Evolutionary conservation across 2,329 filamentous ascomycete genomes (phyloP), one percentile per base, ranked within the genome.

Genomic region (Aspergillus tubingensis): DNA sequence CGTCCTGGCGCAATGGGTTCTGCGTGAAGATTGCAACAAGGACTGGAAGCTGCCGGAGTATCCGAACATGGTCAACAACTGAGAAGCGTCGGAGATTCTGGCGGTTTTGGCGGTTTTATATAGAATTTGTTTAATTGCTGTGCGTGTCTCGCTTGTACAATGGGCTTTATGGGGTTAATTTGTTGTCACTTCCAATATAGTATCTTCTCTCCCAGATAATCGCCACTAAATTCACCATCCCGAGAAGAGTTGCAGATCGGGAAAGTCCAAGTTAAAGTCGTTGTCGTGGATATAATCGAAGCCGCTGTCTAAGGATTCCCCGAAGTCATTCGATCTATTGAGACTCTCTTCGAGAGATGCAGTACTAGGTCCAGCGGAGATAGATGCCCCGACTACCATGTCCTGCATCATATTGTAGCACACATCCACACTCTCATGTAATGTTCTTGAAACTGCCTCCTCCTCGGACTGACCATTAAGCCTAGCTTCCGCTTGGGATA

Each of bases 31-130:
- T 21, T 36, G 32, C 32, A 67, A 76, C 2, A 70, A 57, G 11
- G 55, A 52, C 8, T 80, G 77, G 78, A 59, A 72, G 13, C 65
- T 81, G 3, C 79, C 79, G 2, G 69, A 74, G 11, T 80, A 79
- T 58, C 11, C 48, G 13, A 38, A 36, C 3, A 49, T 54, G 49
- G 23, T 49, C 25, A 5, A 15, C 5, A 2, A 25, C 5, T 19
- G 19, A 36, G 1, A 7, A 15, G 1, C 3, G 8, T 30, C 27
- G 27, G 27, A 5, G 11, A 6, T 3, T 43, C 15, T 11, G 27
- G n/a, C n/a, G 2, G 7, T 23, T 43, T 25, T 13, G n/a, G n/a
- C 3, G 39, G 8, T 17, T 13, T 7, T 27, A 11, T 5, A 48
- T 54, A 11, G 17, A 10, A 11, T 43, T 23, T 13, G 32, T 4